phyloP scores from a whole-genome alignment of 345 rosid species.

The Acer yangbiense region DNA sequence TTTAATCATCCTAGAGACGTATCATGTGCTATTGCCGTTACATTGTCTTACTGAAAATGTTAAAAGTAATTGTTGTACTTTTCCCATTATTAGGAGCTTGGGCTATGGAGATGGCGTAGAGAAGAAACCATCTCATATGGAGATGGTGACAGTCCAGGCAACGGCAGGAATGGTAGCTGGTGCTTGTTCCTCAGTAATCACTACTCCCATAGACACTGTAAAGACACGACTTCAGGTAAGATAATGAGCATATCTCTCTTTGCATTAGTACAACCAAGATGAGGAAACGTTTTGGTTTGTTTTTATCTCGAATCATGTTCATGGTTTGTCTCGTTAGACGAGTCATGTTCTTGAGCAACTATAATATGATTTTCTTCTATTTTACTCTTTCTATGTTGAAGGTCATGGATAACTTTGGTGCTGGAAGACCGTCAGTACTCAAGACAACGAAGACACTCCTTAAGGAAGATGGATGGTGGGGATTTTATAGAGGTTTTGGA shows the following conservation, averaged over 20 bases:
- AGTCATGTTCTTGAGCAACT: neutral
- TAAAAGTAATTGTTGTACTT: neutral
- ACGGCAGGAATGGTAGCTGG: conserved; percentile 63
- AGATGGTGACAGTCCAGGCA: conserved; percentile 63
- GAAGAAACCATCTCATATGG: conserved; percentile 58
- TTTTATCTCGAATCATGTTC: neutral
- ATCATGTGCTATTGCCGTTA: neutral
- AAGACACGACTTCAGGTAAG: conserved; percentile 70
- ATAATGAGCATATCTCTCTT: neutral
- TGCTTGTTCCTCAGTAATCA: conserved; percentile 58
- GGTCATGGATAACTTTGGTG: conserved; percentile 64
- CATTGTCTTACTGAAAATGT: neutral
- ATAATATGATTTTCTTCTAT: neutral
- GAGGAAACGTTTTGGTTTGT: neutral
- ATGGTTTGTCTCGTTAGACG: no score
- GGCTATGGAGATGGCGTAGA: conserved; percentile 45
- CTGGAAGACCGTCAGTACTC: conserved; percentile 62
- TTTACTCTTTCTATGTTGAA: conserved; percentile 13
- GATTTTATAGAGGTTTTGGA: conserved; percentile 64
- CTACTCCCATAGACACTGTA: conserved; percentile 66
- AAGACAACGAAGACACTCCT: conserved; percentile 52
- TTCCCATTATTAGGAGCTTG: conserved; percentile 42
- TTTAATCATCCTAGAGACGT: neutral
- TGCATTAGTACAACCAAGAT: neutral
- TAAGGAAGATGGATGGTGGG: conserved; percentile 62